Evolutionary conservation across 345 rosid species (phyloP), one percentile per base, ranked within the genome.

Genomic region (Lagerstroemia speciosa): DNA sequence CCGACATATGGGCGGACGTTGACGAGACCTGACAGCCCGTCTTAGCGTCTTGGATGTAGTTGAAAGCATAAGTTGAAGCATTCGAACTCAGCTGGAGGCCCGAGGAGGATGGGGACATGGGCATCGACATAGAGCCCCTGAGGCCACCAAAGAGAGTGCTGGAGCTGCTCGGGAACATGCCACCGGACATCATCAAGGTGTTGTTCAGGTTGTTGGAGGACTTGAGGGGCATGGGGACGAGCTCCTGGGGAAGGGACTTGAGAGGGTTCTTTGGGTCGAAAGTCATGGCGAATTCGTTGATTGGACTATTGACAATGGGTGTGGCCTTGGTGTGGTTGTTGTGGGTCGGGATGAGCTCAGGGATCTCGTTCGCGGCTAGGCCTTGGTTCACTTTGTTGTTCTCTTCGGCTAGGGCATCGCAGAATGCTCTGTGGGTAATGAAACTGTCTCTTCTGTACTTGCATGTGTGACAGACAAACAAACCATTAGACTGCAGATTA

Each of bases 351-450:
- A 55, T 26, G 61, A 55, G 61, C 30, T 67, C 38, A 15, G 48
- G 62, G 45, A 48, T 19, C 12, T 66, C 22, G 37, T 53, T 15
- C 2, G 37, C 22, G 31, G 79, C 77, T 31, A 77, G 64, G 43
- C 78, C 85, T 78, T 86, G 87, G 83, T 84, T 88, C 64, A 86
- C 85, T 79, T 86, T 84, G 81, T 72, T 88, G 83, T 88, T 87
- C 66, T 87, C 93, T 77, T 87, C 90, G 3, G 93, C 83, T 41
- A 87, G 64, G 45, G 93, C 93, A 40, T 87, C 93, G 33, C 93
- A 87, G 66, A 87, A 87, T 2, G 93, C 93, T 64, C 93, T 81
- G 72, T 85, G 93, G 43, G 90, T 85, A 30, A 87, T 83, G 79
- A 85, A 87, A 72, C 88, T 83, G 27, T 87, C 93, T 65, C 87